Base-by-base conservation (phyloP, 73 alveolate species). In the Blepharisma stoltei region DNA sequence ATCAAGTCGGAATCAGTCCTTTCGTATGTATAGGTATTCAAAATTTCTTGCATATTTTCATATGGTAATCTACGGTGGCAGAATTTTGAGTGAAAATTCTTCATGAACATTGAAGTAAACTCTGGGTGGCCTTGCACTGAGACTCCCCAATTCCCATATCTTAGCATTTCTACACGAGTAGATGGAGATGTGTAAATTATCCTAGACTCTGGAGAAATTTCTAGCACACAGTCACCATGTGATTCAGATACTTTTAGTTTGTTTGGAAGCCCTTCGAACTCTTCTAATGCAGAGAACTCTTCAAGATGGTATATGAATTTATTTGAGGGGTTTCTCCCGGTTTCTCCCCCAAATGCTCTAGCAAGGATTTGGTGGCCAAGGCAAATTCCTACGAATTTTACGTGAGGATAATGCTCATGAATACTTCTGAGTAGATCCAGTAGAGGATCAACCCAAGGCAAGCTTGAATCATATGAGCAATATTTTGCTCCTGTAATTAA, bases 171-270 rank as follows among this genome's bases (percentile, higher is more conserved):
- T 25, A 5, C 73, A 18, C 23, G 46, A 60, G 46, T 14, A 5
- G 48, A 14, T 20, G 14, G 46, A 20, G 73, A 60, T 60, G 46
- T 14, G 23, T 14, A 14, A n/a, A 60, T 20, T 20, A 18, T 25
- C 73, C 73, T 60, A 60, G 18, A 60, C 14, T 18, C 11, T 25
- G 14, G 46, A 60, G 73, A 38, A 14, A 60, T 9, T 14, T 18
- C 73, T 25, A 25, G 5, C 38, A 60, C 73, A 4, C 73, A 60
- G 2, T 60, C 73, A 14, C 73, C 73, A 60, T 60, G 73, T 14
- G 49, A 20, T 25, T 60, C 73, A 14, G n/a, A 20, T 14, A 52
- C n/a, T 52, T 52, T 52, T 52, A 52, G 3, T 2, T 20, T 14
- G 23, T 52, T 52, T 52, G 27, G n/a, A 52, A 52, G n/a, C 4